Conservation (phyloP, 768 basidiomycete species). For the Russula griseocarnosa region DNA sequence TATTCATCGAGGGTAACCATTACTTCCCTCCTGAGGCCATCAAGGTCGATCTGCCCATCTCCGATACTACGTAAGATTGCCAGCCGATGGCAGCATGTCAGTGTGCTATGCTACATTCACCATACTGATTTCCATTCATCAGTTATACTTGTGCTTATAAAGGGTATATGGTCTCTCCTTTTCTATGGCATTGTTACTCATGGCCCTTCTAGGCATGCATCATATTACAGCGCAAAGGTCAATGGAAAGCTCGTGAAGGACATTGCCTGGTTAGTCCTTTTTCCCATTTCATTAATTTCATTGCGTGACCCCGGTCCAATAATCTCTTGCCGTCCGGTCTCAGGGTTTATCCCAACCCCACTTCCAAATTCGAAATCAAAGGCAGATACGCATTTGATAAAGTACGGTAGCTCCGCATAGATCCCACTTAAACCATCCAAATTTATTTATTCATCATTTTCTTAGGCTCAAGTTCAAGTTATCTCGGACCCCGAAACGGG, state of each 20-base stretch:
- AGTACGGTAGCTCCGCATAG: conserved; percentile 36
- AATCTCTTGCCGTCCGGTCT: background rate
- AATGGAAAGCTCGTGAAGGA: conserved; percentile 50
- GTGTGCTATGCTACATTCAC: background rate
- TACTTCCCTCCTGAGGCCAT: conserved; percentile 66
- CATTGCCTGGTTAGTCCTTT: conserved; percentile 55
- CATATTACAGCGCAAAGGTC: conserved; percentile 59
- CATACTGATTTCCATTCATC: conserved; percentile 4
- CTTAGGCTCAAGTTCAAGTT: conserved; percentile 8
- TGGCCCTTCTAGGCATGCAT: conserved; percentile 46
- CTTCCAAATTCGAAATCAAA: conserved; percentile 58
- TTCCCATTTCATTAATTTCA: background rate
- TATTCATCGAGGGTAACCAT: conserved; percentile 62
- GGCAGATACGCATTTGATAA: conserved; percentile 76
- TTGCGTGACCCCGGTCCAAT: background rate
- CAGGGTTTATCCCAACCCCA: conserved; percentile 65
- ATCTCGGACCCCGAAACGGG: background rate
- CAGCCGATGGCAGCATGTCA: conserved; percentile 5
- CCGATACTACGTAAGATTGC: conserved; percentile 46
- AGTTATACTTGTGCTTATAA: conserved; percentile 18
- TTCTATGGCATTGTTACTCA: background rate
- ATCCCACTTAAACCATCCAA: background rate
- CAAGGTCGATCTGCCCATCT: conserved; percentile 41
- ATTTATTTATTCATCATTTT: background rate
- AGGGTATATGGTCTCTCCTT: conserved; percentile 1